phyloP scores from a whole-genome alignment of 495 filamentous ascomycete species.

The Neurospora sp. region DNA sequence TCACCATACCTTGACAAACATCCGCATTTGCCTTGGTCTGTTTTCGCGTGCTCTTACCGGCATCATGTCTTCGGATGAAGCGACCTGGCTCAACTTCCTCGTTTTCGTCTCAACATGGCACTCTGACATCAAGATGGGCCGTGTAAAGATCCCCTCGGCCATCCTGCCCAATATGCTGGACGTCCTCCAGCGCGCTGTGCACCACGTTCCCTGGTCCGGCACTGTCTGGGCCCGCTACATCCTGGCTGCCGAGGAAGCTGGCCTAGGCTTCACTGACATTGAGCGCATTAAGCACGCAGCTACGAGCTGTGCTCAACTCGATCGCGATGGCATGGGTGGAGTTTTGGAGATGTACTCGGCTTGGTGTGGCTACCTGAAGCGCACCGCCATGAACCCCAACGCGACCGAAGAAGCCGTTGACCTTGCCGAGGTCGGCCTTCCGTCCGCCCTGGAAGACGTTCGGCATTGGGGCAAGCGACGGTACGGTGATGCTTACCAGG shows the following conservation, averaged over 20 bases:
- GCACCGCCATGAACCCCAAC: slow-evolving; percentile 63
- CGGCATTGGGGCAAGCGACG: slow-evolving; percentile 64
- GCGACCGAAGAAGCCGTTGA: slow-evolving; percentile 84
- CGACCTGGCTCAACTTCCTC: slow-evolving; percentile 71
- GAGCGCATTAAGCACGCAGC: slow-evolving; percentile 86
- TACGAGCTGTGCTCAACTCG: slow-evolving; percentile 68
- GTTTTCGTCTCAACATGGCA: slow-evolving; percentile 51
- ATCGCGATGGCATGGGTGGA: slow-evolving; percentile 64
- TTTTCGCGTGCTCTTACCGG: slow-evolving; percentile 65
- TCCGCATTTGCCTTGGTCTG: slow-evolving; percentile 59
- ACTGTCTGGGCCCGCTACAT: slow-evolving; percentile 84
- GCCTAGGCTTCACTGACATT: slow-evolving; percentile 64
- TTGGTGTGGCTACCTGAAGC: slow-evolving; percentile 88
- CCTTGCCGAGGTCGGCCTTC: slow-evolving; percentile 81
- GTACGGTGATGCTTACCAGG: slow-evolving; percentile 63
- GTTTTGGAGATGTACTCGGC: slow-evolving; percentile 80
- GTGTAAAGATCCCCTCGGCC: slow-evolving; percentile 19
- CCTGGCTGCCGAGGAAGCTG: slow-evolving; percentile 66
- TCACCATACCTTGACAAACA: slow-evolving; percentile 29
- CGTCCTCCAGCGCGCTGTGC: slow-evolving; percentile 58
- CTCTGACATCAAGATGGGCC: slow-evolving; percentile 21
- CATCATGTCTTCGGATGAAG: slow-evolving; percentile 56
- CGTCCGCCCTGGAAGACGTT: slow-evolving; percentile 73
- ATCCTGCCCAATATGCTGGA: slow-evolving; percentile 36
- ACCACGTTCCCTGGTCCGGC: slow-evolving; percentile 88